Evolutionary conservation across 2,329 filamentous ascomycete genomes (phyloP), one percentile per base, ranked within the genome.

Genomic region (Neocucurbitaria cava): DNA sequence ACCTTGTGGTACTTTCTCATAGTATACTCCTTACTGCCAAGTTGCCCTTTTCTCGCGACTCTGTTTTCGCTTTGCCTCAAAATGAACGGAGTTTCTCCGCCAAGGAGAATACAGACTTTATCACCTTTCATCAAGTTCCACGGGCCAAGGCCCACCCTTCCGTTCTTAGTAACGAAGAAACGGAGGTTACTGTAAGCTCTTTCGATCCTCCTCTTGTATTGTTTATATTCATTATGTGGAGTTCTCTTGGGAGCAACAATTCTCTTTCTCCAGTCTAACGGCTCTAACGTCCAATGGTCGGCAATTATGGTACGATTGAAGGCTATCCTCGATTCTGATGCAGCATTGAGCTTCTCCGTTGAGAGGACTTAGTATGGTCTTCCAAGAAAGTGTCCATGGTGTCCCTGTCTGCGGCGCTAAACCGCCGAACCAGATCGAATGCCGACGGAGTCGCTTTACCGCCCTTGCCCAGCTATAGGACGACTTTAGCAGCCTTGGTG

Each of bases 381-480:
- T 49, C 10, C 35, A 36, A 30, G n/a, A 36, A 10, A n/a, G 17
- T 18, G 6, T 35, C 28, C 31, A 3, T n/a, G 4, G 39, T 9
- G 9, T 38, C 41, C 8, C 3, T 24, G 6, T 51, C 48, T 6
- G 30, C 31, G 11, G 21, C 33, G 18, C 23, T 18, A 23, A 40
- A 41, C 10, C 15, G 26, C 24, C 11, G 10, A 3, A 39, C 40
- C 24, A 48, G 10, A 2, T 40, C 17, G 17, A 52, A 47, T 3
- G 36, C 18, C 2, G n/a, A 5, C 5, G 26, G 11, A 5, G 49
- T 56, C 3, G 40, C 30, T 20, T 11, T 36, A 9, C 41, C 47
- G 5, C 31, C 20, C 21, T 55, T 33, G 9, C 57, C 59, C 10
- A 62, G 47, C 53, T 57, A 62, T 7, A 58, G 31, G 20, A 58